phyloP scores from a whole-genome alignment of 1,284 basidiomycete species.

The Lentinus polychrous region DNA sequence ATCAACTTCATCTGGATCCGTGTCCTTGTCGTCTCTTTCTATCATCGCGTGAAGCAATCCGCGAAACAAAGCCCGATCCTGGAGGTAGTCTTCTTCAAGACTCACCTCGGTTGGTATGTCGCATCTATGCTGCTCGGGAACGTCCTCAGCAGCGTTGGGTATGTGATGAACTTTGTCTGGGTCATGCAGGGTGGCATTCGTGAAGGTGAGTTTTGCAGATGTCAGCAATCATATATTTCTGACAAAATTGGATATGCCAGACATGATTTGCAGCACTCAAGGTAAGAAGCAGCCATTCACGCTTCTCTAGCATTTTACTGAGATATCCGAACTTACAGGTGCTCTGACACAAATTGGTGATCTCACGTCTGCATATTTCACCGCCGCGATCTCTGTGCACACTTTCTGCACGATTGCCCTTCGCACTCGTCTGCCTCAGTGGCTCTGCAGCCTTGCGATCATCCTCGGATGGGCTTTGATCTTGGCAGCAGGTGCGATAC shows the following conservation, averaged over 20 bases:
- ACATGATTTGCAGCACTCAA: conserved; percentile 44
- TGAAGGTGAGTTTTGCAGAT: conserved; percentile 34
- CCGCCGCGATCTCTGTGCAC: conserved; percentile 57
- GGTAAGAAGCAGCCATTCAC: conserved; percentile 29
- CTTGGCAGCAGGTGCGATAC: conserved; percentile 37
- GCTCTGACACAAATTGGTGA: conserved; percentile 56
- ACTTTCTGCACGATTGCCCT: conserved; percentile 61
- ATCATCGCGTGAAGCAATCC: conserved; percentile 16
- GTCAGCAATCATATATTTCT: conserved; percentile 1
- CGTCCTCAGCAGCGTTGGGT: conserved; percentile 43
- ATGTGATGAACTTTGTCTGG: conserved; percentile 44
- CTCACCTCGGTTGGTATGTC: conserved; percentile 62
- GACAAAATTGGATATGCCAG: conserved; percentile 16
- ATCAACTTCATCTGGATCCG: conserved; percentile 40
- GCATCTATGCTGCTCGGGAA: conserved; percentile 55
- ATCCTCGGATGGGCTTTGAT: conserved; percentile 49
- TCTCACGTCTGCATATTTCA: conserved; percentile 58
- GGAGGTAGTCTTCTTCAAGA: conserved; percentile 59
- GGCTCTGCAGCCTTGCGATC: conserved; percentile 38
- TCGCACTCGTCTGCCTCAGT: conserved; percentile 40
- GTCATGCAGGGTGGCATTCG: conserved; percentile 35
- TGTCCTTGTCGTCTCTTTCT: conserved; percentile 35
- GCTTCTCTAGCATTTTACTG: neutral
- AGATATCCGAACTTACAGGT: conserved; percentile 17
- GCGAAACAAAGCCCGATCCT: conserved; percentile 16